phyloP scores from a whole-genome alignment of 805 yeast species.

The Saturnispora diversa region DNA sequence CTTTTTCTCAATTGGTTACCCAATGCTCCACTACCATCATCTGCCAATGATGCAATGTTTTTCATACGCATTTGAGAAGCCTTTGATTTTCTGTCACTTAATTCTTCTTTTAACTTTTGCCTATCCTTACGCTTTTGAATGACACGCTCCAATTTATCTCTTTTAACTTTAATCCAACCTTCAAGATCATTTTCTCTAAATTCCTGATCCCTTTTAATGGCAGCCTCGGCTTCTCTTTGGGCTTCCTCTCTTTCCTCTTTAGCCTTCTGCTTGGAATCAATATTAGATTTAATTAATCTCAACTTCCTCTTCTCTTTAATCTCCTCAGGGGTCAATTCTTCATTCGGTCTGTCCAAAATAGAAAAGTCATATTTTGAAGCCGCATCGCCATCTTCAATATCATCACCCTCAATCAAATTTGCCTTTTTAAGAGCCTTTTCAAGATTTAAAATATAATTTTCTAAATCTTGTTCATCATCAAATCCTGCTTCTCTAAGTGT shows the following conservation, averaged over 20 bases:
- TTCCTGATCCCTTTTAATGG: slow-evolving; percentile 55
- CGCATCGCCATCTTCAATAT: slow-evolving; percentile 40
- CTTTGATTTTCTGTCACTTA: slow-evolving; percentile 80
- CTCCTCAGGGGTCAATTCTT: slow-evolving; percentile 68
- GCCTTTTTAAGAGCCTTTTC: slow-evolving; percentile 67
- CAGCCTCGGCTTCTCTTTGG: slow-evolving; percentile 49
- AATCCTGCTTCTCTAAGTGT: slow-evolving; percentile 67
- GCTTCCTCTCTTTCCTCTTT: slow-evolving; percentile 70
- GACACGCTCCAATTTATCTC: slow-evolving; percentile 50
- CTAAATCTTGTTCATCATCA: slow-evolving; percentile 63
- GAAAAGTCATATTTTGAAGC: slow-evolving; percentile 54
- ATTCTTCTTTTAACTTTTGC: slow-evolving; percentile 60
- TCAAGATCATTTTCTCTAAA: slow-evolving; percentile 70
- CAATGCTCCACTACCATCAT: slow-evolving; percentile 33
- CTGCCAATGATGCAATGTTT: slow-evolving; percentile 80
- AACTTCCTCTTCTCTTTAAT: slow-evolving; percentile 83
- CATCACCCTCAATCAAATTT: slow-evolving; percentile 26
- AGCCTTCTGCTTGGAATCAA: slow-evolving; percentile 80
- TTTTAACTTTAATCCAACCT: slow-evolving; percentile 72
- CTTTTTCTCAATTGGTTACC: slow-evolving; percentile 31
- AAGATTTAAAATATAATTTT: slow-evolving; percentile 53
- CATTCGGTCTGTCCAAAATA: slow-evolving; percentile 76
- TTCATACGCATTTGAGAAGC: slow-evolving; percentile 94
- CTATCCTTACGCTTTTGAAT: slow-evolving; percentile 60
- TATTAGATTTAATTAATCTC: slow-evolving; percentile 71